Evolutionary conservation across 1,139 yeast genomes (phyloP), one percentile per base, ranked within the genome.

Genomic region (Lizanozyma gosingica): DNA sequence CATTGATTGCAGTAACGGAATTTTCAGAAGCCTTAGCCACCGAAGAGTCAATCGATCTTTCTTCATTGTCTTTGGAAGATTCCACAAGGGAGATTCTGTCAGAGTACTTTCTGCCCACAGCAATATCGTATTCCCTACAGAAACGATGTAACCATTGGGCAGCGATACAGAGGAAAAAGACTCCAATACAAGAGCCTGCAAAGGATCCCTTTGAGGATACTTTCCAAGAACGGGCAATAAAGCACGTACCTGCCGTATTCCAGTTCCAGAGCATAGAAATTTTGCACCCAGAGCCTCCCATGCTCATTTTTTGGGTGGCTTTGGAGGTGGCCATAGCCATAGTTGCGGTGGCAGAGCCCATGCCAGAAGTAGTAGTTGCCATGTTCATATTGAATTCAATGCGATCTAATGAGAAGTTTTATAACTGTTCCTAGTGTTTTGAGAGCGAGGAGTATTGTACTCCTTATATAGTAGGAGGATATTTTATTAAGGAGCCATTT

Each of bases 161-260:
- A 4, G 73, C 70, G 37, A 80, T 56, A 3, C 77, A 80, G 48
- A 82, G 59, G 35, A 73, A 61, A 51, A 80, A 74, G 3, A 78
- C 76, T 11, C 86, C 87, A 34, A 81, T 65, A 57, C 87, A 81
- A 0, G 84, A 68, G 6, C 86, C 87, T 3, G 84, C 87, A 63
- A 81, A 80, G 59, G 68, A 77, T 2, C 80, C 81, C 38, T 59
- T 60, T 2, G 79, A 61, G n/a, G 58, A 65, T 34, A 78, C 76
- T 45, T 78, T 84, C 88, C 88, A 81, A 17, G 79, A 60, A 37
- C 58, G 61, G n/a, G 84, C 68, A 43, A 81, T 63, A 50, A 81
- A 80, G 52, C 87, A 80, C 1, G 80, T 57, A 49, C 80, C 80
- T 32, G 80, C 65, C 0, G 84, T 78, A 44, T 62, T 53, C 67